Base-by-base conservation (phyloP, 2,329 filamentous ascomycete genomes). In the Ceratocystis alfenasii region DNA sequence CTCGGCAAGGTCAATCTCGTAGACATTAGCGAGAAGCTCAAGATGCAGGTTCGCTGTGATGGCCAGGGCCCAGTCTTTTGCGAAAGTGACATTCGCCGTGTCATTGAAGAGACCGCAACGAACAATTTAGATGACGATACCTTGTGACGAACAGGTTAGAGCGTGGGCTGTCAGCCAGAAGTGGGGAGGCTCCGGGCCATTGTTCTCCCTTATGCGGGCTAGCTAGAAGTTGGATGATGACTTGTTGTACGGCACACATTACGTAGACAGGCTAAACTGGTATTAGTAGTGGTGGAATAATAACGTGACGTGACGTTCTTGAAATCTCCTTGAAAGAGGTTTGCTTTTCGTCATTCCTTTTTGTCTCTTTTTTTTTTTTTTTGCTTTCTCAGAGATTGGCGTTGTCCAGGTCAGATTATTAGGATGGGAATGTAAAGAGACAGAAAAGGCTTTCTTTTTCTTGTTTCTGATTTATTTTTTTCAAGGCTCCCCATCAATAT, bases 41-140 rank as follows among this genome's bases (percentile, higher is more conserved):
- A 90, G 77, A 79, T 81, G 20, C 78, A 83, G 71, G 89, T 90
- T 20, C 84, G 86, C 71, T 96, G 91, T 73, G 89, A 96, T 75
- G 92, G 91, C 1, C 87, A 90, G 72, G 88, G 92, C 0, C 92
- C 92, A 1, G 91, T 94, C 50, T 96, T 96, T 71, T 86, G 88
- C 68, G 92, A 96, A 74, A 77, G 81, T 28, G 83, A 84, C 57
- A 87, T 97, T 17, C 75, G 85, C 55, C 78, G 80, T 68, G 90
- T 89, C 17, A 92, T 97, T 69, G 83, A 90, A 74, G 82, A 87
- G 71, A 93, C 90, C 72, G 86, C 88, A 36, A 85, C 86, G 30
- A 86, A 86, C 25, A 86, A 84, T 70, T 88, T 88, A 20, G 88
- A 84, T 59, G 90, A 96, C 74, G 89, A 94, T 74, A 78, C 95